Base-by-base conservation (phyloP, 139 green algal genomes). In the Picochlorum sp. region DNA sequence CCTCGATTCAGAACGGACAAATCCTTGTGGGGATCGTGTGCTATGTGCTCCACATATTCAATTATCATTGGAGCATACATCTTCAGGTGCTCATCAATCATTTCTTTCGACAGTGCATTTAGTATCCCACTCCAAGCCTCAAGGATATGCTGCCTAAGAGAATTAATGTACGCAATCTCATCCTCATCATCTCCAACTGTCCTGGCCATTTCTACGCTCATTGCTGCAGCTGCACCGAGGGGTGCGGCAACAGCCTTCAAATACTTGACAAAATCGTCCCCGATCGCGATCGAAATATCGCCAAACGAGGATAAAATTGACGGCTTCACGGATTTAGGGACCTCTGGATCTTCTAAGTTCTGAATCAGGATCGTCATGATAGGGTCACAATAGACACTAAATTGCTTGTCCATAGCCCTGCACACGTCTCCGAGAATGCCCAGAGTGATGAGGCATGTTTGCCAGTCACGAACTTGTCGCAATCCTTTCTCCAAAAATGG, bases 261-360 rank as follows among this genome's bases (percentile, higher is more conserved):
- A 59, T 74, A 75, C 23, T 64, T 60, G 49, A 90, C 85, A 70
- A 95, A 98, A 8, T 60, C n/a, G 51, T 88, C 83, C 4, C 82
- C 87, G 6, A 96, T 83, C 3, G 88, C 85, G 7, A 98, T 74
- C n/a, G 89, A 90, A 14, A 98, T 83, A 72, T 98, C 93, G 0
- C 90, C 90, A 80, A 98, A 95, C 11, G 79, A 79, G 2, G 76
- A 86, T 38, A 98, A 81, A 62, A 98, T 97, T 47, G 88, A 75
- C 3, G 93, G 93, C 83, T 98, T 98, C 72, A 98, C 86, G 59
- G 67, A 89, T 56, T 92, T 83, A 73, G 96, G 85, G 57, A 98
- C 87, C 15, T 59, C 60, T 44, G 16, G 10, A 57, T 57, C 38
- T 52, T 80, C 67, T 44, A 86, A 71, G 59, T 78, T 80, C 34